Conservation (phyloP, 495 filamentous ascomycete species). For the Hypoxylon rickii region DNA sequence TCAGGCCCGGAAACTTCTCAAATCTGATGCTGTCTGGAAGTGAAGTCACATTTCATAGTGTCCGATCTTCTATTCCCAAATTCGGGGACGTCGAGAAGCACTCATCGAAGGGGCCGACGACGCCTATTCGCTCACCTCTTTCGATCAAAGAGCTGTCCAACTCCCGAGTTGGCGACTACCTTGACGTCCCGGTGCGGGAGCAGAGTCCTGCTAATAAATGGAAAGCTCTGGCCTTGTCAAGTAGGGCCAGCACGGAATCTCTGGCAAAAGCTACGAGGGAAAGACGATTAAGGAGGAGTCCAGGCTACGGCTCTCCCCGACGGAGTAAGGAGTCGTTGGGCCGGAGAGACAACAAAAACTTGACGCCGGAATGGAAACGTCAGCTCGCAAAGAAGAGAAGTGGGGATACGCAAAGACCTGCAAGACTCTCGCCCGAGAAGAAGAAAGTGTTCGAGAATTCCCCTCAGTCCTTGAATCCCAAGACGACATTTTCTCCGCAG, state of each 20-base stretch:
- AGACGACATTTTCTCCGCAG: neutral
- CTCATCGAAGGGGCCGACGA: neutral
- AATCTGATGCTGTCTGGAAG: conserved; percentile 7
- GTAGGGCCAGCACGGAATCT: conserved; percentile 31
- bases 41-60: conserved; percentile 15
- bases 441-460: conserved; percentile 10
- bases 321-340: conserved; percentile 16
- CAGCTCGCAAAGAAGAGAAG: neutral
- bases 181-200: neutral
- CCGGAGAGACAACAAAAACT: neutral
- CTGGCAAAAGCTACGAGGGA: conserved; percentile 29
- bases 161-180: neutral
- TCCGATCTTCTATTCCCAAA: conserved; percentile 8
- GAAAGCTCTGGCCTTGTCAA: conserved; percentile 27
- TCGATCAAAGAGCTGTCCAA: conserved; percentile 4
- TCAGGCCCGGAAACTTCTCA: neutral
- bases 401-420: conserved; percentile 1
- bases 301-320: conserved; percentile 4
- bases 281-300: conserved; percentile 33
- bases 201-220: conserved; percentile 15
- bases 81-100: conserved; percentile 1
- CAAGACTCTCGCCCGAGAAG: conserved; percentile 15
- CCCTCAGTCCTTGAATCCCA: neutral
- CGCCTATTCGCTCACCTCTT: conserved; percentile 9
- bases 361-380: conserved; percentile 16